A percentile compares a stretch with the other conserved stretches of the same genome.
Conservation (phyloP, 768 basidiomycete genomes). For the Ramaria rubella region DNA sequence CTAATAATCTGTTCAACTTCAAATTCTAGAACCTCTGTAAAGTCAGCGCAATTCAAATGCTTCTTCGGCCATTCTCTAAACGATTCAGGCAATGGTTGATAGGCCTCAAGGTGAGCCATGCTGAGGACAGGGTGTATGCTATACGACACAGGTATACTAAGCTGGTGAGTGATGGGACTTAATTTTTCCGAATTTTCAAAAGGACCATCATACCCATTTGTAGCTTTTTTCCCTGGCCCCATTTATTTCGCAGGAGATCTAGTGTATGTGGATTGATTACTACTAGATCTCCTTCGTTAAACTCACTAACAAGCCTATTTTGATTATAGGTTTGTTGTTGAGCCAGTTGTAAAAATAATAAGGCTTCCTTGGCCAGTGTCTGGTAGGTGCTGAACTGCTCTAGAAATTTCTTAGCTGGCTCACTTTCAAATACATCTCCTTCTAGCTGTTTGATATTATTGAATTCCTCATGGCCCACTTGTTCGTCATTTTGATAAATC, state of each 20-base stretch:
- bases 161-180: conserved; percentile 22
- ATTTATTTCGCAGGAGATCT: conserved; percentile 15
- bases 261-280: conserved; percentile 23
- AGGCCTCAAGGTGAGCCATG: conserved; percentile 27
- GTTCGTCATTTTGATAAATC: not conserved
- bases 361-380: conserved; percentile 8
- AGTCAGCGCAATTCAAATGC: conserved; percentile 10
- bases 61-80: conserved; percentile 13
- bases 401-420: conserved; percentile 4
- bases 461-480: not conserved
- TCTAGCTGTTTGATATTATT: not conserved
- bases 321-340: conserved; percentile 18
- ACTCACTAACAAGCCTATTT: conserved; percentile 11
- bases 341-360: conserved; percentile 9
- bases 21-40: conserved; percentile 13
- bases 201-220: conserved; percentile 26
- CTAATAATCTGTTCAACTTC: conserved; percentile 22
- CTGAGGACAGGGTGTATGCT: conserved; percentile 29
- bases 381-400: conserved; percentile 11
- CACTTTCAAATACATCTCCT: not conserved
- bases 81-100: conserved; percentile 18
- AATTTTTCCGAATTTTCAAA: conserved; percentile 26
- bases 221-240: conserved; percentile 26
- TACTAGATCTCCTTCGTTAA: conserved; percentile 26
- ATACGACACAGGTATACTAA: conserved; percentile 25